Base-by-base conservation (phyloP, 305 asterid genomes). In the Withania somnifera region DNA sequence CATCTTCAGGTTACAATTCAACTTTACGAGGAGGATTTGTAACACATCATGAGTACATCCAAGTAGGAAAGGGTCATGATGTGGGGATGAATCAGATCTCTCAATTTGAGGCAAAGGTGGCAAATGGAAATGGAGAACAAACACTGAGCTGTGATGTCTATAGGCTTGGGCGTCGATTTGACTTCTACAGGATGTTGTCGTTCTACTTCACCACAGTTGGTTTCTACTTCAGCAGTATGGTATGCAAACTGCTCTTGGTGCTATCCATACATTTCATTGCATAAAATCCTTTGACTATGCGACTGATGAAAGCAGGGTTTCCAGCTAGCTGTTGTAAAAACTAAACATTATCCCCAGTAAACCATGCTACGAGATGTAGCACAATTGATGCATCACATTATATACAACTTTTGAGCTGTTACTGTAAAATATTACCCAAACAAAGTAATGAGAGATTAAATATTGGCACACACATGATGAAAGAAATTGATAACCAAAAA, bases 91-190 rank as follows among this genome's bases (percentile, higher is more conserved):
- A 95, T 88, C 99, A 95, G 88, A 95, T 95, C 83, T 90, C 98
- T 20, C 87, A 85, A 71, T 95, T 95, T 67, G 99, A 95, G 87
- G 97, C 99, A 56, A 95, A 95, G 89, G 94, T 95, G 82, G 99
- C 97, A 52, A 93, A 97, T 83, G 99, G 99, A 69, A 95, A 95
- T 64, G 98, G 99, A 51, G 99, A 95, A 89, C 99, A 95, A 90
- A 87, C 95, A 51, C 89, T 92, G 91, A 95, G 99, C 82, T 98
- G 99, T 82, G 99, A 95, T 87, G 86, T 95, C 61, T 95, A 93
- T 73, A 87, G 99, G 86, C 97, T 95, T 58, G 99, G 99, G 22
- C 99, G 94, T 84, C 95, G 99, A 78, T 95, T 95, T 56, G 99
- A 95, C 91, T 95, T 95, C 87, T 95, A 94, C 91, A 95, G 99